phyloP scores from a whole-genome alignment of 2,329 filamentous ascomycete genomes.

The Raffaelea albimanens region DNA sequence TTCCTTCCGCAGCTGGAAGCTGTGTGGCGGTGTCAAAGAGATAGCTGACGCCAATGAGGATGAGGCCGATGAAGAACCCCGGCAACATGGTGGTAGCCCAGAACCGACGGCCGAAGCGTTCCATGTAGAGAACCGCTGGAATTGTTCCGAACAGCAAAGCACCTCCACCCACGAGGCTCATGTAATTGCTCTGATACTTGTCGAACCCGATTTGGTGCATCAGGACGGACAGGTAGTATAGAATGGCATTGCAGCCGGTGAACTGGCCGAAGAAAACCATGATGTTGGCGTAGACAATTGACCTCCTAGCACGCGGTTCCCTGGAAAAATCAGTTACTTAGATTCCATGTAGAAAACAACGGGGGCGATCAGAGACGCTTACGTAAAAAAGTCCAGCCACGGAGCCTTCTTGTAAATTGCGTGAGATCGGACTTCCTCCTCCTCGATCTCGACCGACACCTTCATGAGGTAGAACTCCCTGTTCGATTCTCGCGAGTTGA shows the following conservation, averaged over 20 bases:
- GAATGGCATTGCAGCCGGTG: constrained; percentile 60
- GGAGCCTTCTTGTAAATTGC: constrained; percentile 47
- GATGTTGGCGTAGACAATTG: constrained; percentile 57
- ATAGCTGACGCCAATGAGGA: constrained; percentile 57
- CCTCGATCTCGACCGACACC: constrained; percentile 45
- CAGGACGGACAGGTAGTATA: constrained; percentile 63
- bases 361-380: not conserved
- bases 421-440: constrained; percentile 39
- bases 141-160: constrained; percentile 58
- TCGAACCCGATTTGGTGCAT: constrained; percentile 62
- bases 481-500: constrained; percentile 42
- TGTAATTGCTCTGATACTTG: constrained; percentile 54
- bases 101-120: constrained; percentile 62
- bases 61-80: constrained; percentile 59
- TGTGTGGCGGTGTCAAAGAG: constrained; percentile 39
- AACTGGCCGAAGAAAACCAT: constrained; percentile 64
- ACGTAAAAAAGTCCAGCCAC: constrained; percentile 65
- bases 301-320: constrained; percentile 49
- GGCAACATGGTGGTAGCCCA: constrained; percentile 66
- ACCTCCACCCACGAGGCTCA: constrained; percentile 64
- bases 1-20: constrained; percentile 39
- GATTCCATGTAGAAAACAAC: not conserved
- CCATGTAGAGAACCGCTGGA: constrained; percentile 62
- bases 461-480: constrained; percentile 69
- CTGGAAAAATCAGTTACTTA: constrained; percentile 15